Evolutionary conservation across 2,329 filamentous ascomycete genomes (phyloP).

Genomic region (Microcera coccophila): DNA sequence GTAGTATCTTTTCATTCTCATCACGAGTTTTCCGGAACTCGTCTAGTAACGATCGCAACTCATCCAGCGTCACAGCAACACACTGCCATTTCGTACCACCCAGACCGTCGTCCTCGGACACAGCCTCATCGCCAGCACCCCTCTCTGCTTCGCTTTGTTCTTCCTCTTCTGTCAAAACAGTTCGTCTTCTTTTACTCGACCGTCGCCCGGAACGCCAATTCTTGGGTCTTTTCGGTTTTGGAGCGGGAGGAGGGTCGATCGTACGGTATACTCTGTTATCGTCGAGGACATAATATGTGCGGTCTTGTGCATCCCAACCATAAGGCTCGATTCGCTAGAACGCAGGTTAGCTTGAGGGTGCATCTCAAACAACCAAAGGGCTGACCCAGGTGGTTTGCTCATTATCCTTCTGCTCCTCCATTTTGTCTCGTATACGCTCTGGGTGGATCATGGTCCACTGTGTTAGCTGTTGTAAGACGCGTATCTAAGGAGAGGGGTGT

Average conservation of each 20-base stretch:
- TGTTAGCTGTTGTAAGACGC: constrained; percentile 81
- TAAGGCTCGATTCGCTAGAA: constrained; percentile 69
- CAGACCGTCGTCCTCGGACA: constrained; percentile 57
- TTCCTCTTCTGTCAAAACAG: constrained; percentile 35
- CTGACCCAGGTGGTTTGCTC: constrained; percentile 83
- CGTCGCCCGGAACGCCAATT: constrained; percentile 49
- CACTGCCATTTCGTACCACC: constrained; percentile 87
- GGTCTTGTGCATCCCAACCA: constrained; percentile 85
- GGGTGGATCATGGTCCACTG: constrained; percentile 85
- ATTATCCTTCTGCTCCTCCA: constrained; percentile 74
- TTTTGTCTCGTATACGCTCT: constrained; percentile 79
- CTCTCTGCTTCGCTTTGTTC: constrained; percentile 35
- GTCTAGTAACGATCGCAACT: constrained; percentile 69
- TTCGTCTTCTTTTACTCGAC: constrained; percentile 69
- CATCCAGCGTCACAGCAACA: constrained; percentile 73
- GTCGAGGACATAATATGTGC: constrained; percentile 85
- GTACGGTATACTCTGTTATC: constrained; percentile 92
- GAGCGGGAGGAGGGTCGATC: constrained; percentile 60
- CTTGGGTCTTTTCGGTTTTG: constrained; percentile 64
- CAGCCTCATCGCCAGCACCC: constrained; percentile 25
- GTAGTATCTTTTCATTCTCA: constrained; percentile 76
- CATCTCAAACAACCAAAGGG: no score
- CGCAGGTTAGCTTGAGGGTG: constrained; percentile 15
- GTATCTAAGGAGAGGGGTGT: constrained; percentile 46
- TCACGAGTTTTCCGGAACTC: constrained; percentile 73